These are phyloP conservation scores for Fusarium compactum DNA, from an alignment of 2,329 filamentous ascomycete species.

Conservation along the genomic window DNA sequence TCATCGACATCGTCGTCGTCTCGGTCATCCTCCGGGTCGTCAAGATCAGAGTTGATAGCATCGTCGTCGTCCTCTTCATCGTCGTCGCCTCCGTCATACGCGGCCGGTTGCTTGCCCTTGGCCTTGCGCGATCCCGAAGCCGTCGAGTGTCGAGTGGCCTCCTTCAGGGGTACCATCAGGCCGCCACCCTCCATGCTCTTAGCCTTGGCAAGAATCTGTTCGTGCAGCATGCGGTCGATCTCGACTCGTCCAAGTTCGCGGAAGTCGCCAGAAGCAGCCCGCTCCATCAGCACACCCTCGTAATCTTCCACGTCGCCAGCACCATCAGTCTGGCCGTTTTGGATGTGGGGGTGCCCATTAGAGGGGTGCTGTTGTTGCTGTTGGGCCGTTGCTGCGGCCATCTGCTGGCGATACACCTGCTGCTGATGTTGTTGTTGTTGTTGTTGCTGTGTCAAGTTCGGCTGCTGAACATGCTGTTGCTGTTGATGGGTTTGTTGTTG, in stretches of 20 bases:
- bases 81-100: slow-evolving; percentile 73
- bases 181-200: slow-evolving; percentile 79
- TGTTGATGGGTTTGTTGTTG: slow-evolving; percentile 37
- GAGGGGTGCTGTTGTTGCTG: slow-evolving; percentile 54
- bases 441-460: slow-evolving; percentile 47
- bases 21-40: slow-evolving; percentile 89
- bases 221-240: slow-evolving; percentile 77
- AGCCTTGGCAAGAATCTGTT: slow-evolving; percentile 73
- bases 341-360: slow-evolving; percentile 46
- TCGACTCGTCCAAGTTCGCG: slow-evolving; percentile 69
- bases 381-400: slow-evolving; percentile 39
- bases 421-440: slow-evolving; percentile 51
- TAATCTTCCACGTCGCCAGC: slow-evolving; percentile 70
- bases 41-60: slow-evolving; percentile 97
- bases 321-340: slow-evolving; percentile 78
- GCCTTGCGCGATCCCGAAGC: slow-evolving; percentile 32
- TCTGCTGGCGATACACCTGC: slow-evolving; percentile 52
- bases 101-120: slow-evolving; percentile 54
- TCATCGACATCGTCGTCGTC: slow-evolving; percentile 90
- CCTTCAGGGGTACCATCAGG: slow-evolving; percentile 77
- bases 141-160: slow-evolving; percentile 58
- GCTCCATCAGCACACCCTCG: slow-evolving; percentile 69
- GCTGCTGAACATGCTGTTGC: slow-evolving; percentile 43
- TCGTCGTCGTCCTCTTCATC: slow-evolving; percentile 82
- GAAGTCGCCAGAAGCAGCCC: slow-evolving; percentile 65